These are phyloP conservation scores for Rhodosporidiobolus sp. DNA, from an alignment of 768 basidiomycete genomes.

Conservation along the genomic window DNA sequence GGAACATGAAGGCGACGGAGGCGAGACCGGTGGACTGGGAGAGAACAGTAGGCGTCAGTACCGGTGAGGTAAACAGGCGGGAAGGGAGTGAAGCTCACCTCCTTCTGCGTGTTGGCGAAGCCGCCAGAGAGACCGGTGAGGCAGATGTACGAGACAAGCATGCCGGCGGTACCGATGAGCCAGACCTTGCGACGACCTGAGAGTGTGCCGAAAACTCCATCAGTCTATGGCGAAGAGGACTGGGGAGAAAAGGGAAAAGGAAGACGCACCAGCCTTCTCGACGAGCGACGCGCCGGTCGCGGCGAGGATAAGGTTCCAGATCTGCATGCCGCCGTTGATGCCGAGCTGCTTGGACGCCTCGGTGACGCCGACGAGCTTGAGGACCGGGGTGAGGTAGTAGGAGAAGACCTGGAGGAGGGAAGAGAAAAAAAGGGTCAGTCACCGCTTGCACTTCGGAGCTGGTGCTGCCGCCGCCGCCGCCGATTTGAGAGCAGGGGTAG, in stretches of 20 bases:
- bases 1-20: conserved; percentile 48
- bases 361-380: conserved; percentile 46
- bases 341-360: conserved; percentile 22
- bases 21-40: conserved; percentile 35
- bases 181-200: conserved; percentile 40
- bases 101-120: conserved; percentile 39
- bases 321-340: conserved; percentile 41
- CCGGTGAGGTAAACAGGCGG: too few species aligned
- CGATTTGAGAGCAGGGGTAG: too few species aligned
- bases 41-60: too few species aligned
- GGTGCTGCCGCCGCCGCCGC: too few species aligned
- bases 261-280: conserved; percentile 43
- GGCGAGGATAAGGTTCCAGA: conserved; percentile 30
- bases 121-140: conserved; percentile 43
- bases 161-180: conserved; percentile 42
- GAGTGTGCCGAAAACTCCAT: too few species aligned
- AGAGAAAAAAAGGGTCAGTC: neutral
- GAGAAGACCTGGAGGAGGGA: conserved; percentile 6
- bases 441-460: neutral
- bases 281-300: conserved; percentile 39
- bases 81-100: too few species aligned
- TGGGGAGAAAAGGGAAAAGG: too few species aligned
- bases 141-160: conserved; percentile 39
- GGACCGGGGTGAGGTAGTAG: conserved; percentile 45
- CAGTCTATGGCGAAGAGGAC: too few species aligned